A percentile compares a stretch with the other conserved stretches of the same genome.
phyloP scores from a whole-genome alignment of 495 filamentous ascomycete species.

The Penicillium pancosmium region DNA sequence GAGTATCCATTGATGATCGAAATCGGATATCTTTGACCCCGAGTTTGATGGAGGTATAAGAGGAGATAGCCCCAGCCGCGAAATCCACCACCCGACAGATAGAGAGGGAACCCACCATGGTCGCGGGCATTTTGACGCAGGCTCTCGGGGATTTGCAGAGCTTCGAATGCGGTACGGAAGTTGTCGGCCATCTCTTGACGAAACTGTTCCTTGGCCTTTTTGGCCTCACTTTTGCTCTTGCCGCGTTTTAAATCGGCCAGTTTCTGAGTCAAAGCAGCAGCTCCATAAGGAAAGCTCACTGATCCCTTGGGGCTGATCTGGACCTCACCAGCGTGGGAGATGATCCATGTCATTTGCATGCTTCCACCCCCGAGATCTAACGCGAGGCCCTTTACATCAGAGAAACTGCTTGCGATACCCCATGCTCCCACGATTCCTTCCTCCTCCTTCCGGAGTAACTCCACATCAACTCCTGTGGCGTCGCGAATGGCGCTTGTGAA shows the following conservation, averaged over 20 bases:
- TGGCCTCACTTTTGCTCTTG: conserved; percentile 31
- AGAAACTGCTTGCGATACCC: conserved; percentile 79
- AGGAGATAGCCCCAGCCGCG: conserved; percentile 88
- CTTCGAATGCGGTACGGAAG: conserved; percentile 63
- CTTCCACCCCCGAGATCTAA: conserved; percentile 92
- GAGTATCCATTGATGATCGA: conserved; percentile 82
- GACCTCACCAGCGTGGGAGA: conserved; percentile 55
- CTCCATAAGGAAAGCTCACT: conserved; percentile 78
- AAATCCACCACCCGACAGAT: conserved; percentile 89
- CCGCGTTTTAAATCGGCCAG: conserved; percentile 52
- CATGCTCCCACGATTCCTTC: conserved; percentile 84
- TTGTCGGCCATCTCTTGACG: conserved; percentile 58
- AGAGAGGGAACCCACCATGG: conserved; percentile 65
- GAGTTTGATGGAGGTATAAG: conserved; percentile 60
- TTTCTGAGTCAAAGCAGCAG: conserved; percentile 71
- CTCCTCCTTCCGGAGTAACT: conserved; percentile 74
- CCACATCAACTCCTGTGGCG: conserved; percentile 64
- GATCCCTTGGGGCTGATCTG: conserved; percentile 50
- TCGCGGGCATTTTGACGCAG: conserved; percentile 44
- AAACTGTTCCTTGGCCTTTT: conserved; percentile 41
- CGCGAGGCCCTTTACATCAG: conserved; percentile 67
- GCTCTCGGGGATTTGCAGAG: conserved; percentile 56
- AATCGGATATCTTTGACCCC: conserved; percentile 76
- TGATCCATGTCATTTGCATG: conserved; percentile 86
- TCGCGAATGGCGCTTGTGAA: conserved; percentile 66